These are phyloP conservation scores for Solanum hybrid DNA, from an alignment of 305 asterid species.

Conservation along the genomic window DNA sequence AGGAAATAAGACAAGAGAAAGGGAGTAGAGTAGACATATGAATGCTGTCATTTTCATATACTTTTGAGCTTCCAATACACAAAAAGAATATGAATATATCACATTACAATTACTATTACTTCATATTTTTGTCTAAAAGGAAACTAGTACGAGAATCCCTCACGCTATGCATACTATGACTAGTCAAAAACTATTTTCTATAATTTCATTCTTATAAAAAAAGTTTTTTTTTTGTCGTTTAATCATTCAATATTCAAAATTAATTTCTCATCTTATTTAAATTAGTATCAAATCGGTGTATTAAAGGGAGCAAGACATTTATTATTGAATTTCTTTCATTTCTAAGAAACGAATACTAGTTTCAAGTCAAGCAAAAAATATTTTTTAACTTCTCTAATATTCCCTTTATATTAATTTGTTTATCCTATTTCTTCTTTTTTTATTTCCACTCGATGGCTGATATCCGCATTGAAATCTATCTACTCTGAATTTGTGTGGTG, in stretches of 20 bases:
- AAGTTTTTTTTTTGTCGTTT: accelerated
- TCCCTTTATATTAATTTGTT: no score
- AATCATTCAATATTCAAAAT: background rate
- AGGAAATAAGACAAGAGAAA: background rate
- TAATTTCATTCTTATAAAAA: background rate
- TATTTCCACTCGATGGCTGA: accelerated
- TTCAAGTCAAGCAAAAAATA: background rate
- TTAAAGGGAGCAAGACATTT: background rate
- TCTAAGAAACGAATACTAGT: background rate
- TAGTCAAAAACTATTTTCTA: background rate
- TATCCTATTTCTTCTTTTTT: no score
- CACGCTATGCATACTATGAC: background rate
- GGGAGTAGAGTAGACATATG: background rate
- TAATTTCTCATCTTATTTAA: background rate
- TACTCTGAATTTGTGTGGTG: accelerated
- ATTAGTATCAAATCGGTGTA: background rate
- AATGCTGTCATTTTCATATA: slow-evolving; percentile 18
- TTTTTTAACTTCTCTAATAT: background rate
- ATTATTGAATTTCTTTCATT: background rate
- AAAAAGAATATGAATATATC: slow-evolving; percentile 1
- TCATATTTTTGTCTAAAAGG: background rate
- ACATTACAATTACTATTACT: background rate
- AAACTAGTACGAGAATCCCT: slow-evolving; percentile 26
- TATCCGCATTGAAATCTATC: accelerated
- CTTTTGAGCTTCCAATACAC: slow-evolving; percentile 2